phyloP scores from a whole-genome alignment of 2,329 filamentous ascomycete genomes.

The Blastomyces silverae region DNA sequence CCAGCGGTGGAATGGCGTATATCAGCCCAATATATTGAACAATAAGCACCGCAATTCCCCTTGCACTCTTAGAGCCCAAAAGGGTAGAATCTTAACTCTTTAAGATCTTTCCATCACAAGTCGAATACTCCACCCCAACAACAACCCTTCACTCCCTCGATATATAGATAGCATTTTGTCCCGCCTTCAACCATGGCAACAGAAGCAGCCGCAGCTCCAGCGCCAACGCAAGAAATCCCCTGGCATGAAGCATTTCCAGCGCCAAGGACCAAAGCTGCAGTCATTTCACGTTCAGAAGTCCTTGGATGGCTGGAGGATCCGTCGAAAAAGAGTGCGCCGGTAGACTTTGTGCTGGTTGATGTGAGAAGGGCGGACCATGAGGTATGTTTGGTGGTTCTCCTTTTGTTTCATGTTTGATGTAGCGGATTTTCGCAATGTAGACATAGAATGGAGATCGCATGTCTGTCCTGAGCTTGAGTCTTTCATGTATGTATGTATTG shows the following conservation, averaged over 20 bases:
- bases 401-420: neutral
- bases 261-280: conserved; percentile 28
- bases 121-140: neutral
- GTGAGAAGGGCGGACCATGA: conserved; percentile 43
- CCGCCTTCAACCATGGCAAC: neutral
- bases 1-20: neutral
- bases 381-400: conserved; percentile 27
- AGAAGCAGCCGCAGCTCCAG: neutral
- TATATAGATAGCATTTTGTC: no score
- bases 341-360: conserved; percentile 42
- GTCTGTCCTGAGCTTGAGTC: neutral
- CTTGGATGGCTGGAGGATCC: conserved; percentile 34
- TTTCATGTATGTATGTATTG: neutral
- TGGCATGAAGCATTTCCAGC: conserved; percentile 41
- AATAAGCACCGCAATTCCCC: neutral
- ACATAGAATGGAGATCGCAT: neutral
- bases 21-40: neutral
- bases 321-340: conserved; percentile 23
- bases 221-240: conserved; percentile 23
- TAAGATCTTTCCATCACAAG: no score
- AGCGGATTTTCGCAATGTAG: neutral
- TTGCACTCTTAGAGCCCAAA: neutral
- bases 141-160: neutral
- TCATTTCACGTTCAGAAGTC: conserved; percentile 32
- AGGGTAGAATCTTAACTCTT: neutral